Evolutionary conservation across 768 basidiomycete genomes (phyloP), one percentile per base, ranked within the genome.

Genomic region (Hericium coralloides): DNA sequence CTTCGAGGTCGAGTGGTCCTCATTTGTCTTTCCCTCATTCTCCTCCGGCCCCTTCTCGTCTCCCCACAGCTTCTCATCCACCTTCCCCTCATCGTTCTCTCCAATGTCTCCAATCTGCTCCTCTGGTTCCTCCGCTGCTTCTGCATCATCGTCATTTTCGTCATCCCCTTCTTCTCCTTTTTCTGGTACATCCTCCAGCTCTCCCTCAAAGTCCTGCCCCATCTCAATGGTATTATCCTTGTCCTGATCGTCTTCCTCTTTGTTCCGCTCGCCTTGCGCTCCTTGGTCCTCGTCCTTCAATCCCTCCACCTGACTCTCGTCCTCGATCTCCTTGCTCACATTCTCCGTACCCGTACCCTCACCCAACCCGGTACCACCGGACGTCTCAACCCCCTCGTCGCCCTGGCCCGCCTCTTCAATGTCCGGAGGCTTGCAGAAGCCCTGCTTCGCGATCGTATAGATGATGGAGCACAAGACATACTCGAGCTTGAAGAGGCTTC

Each of bases 41-140:
- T 76, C 69, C 14, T 82, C 77, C 25, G 81, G 77, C 12, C 80
- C 81, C 52, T 75, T 70, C 63, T 95, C 87, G 60, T 95, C 90
- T 18, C 89, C 93, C 95, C 97, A 98, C 62, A 99, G 75, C 73
- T 98, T 98, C 73, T 99, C 95, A 66, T 98, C 95, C 15, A 97
- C 81, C 0, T 86, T 85, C 23, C 82, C 77, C 9, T 91, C 87
- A 71, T 98, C 95, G 17, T 80, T 74, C 2, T 84, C 79, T 70
- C 95, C 92, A 36, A 98, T 72, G 52, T 93, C 79, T 7, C 83
- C 93, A 31, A 95, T 67, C 60, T 85, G 84, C 61, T 98, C 95
- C 45, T 98, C 94, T 17, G 82, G 81, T 18, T 87, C 87, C 4
- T 73, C 76, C 17, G 84, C 79, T 49, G 76, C 79, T n/a, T 79